Conservation (phyloP, 345 rosid genomes). For the Erucastrum elatum region DNA sequence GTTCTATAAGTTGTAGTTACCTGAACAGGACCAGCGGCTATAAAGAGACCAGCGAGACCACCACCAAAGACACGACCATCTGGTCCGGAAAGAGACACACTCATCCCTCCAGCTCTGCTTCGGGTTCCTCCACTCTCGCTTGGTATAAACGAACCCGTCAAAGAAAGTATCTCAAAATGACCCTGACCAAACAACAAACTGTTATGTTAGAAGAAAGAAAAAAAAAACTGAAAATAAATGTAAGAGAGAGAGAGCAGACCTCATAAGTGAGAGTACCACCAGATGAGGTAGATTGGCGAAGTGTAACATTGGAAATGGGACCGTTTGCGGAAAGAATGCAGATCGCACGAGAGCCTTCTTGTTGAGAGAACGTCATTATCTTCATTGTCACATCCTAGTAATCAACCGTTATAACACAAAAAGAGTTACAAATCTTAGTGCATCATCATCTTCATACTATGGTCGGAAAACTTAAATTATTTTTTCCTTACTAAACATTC, state of each 20-base stretch:
- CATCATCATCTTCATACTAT: neutral
- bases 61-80: conserved; percentile 96
- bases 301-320: conserved; percentile 81
- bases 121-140: conserved; percentile 68
- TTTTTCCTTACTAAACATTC: neutral
- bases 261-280: conserved; percentile 95
- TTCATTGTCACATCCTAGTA: conserved; percentile 90
- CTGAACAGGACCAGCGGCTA: conserved; percentile 97
- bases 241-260: conserved; percentile 45
- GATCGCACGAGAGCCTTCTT: conserved; percentile 68
- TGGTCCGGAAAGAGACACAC: conserved; percentile 84
- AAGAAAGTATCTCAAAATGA: conserved; percentile 92
- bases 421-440: neutral
- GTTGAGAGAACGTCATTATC: conserved; percentile 85
- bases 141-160: conserved; percentile 82
- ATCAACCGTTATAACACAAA: conserved; percentile 9
- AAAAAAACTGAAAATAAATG: neutral
- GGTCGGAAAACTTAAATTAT: neutral
- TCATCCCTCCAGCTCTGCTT: conserved; percentile 97
- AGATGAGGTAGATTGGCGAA: conserved; percentile 75
- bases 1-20: conserved; percentile 34
- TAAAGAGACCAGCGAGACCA: conserved; percentile 81
- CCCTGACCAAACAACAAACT: conserved; percentile 51
- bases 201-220: neutral
- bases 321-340: conserved; percentile 90